Evolutionary conservation across 106 monocot species (phyloP), one percentile per base, ranked within the genome.

Genomic region (Dioscorea zingiberensis): DNA sequence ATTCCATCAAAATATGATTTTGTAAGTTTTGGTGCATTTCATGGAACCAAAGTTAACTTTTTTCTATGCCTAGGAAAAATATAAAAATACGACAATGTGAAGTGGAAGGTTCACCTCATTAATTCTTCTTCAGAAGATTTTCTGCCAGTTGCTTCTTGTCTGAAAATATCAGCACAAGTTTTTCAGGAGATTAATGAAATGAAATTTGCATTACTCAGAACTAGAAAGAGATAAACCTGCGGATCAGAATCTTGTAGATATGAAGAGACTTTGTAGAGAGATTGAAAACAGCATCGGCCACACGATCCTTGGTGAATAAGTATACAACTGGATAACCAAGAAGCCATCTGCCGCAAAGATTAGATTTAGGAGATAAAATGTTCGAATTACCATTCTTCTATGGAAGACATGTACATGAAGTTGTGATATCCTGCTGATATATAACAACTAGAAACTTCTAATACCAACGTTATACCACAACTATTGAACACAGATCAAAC

Each of bases 291-390:
- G 97, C 88, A 71, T 84, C 71, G 30, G 74, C 60, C 22, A 69
- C 73, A 58, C 71, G 73, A 10, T 80, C 84, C 64, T 86, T 98
- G 62, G 81, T 69, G 58, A 98, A 92, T 47, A 92, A 78, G 76
- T 98, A 98, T 60, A 89, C 80, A 30, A 84, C 81, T 25, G 97
- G 97, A 80, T 92, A 92, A 64, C 92, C 97, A 59, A 93, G 87
- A 86, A 98, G 92, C 97, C 97, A 98, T 73, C 97, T 98, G 77
- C 74, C 80, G 53, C n/a, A 44, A 63, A 74, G 48, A 58, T 15
- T 38, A 51, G 10, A 38, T 2, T 38, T 38, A 38, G 10, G 38
- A 38, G 38, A 0, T 10, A 38, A 38, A 38, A 38, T 1, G 6
- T 38, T 38, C 38, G 10, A 38, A 38, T 38, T 38, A 38, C 10